Base-by-base conservation (phyloP, 257 asterid genomes). In the Asclepias syriaca region DNA sequence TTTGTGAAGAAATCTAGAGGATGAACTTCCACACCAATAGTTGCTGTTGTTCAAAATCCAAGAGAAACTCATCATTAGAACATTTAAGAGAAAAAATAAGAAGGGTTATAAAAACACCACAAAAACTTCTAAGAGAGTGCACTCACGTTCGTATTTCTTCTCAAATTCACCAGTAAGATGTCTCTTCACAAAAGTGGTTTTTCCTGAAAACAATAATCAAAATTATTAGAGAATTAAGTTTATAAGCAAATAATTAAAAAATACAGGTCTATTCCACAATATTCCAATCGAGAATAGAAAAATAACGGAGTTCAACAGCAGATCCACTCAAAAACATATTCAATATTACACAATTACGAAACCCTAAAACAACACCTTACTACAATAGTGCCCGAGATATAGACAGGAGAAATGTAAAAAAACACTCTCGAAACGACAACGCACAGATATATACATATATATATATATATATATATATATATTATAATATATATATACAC, bases 151-250 rank as follows among this genome's bases (percentile, higher is more conserved):
- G 16, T 91, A 91, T 84, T 89, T 91, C 90, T 91, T 91, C 87
- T 91, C 97, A 22, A 91, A 91, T 86, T 91, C 97, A 77, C 97
- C 97, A 29, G 97, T 87, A 2, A 89, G 85, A 82, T 91, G 97
- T 86, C 97, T 87, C 83, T 91, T 91, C 74, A 91, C 97, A 56
- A 91, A 91, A 8, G 97, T 91, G 21, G 97, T 91, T 82, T 91
- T 91, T 45, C 97, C 97, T 91, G 2, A 72, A 3, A 66, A 16
- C 24, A 66, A 46, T 1, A 51, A 16, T 18, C 50, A 58, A 37
- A 68, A n/a, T 50, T 45, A 12, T 11, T n/a, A 46, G 51, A 50
- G 11, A 4, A 29, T 21, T 24, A 24, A 54, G 34, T 16, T 63
- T 34, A 66, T 6, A 65, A 65, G 11, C 10, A 12, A 10, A 13